Evolutionary conservation across 768 basidiomycete genomes (phyloP), one percentile per base, ranked within the genome.

Genomic region (Panaeolus cyanescens): DNA sequence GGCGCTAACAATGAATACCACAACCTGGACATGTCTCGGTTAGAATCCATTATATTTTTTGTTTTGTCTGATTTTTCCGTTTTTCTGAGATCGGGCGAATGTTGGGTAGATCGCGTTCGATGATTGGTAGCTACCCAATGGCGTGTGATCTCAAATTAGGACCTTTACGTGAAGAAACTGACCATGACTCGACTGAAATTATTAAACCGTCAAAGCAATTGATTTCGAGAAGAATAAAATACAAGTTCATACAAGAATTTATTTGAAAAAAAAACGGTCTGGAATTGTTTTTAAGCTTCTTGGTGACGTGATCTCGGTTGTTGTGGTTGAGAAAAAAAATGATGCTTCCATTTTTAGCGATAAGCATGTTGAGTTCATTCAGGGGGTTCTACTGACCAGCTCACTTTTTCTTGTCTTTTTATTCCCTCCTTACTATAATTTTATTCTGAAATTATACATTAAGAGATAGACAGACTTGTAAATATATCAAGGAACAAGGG

Each of bases 261-360:
- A n/a, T n/a, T n/a, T n/a, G n/a, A 36, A 37, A 58, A 31, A n/a
- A 33, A 19, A 32, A 42, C 22, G 37, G 40, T 42, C 55, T 59
- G 58, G 50, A 62, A 58, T 40, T 60, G 60, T 32, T 61, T 70
- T 70, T 62, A 65, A 55, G 60, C 70, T 65, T 71, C 59, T 50
- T 50, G 17, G 73, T 76, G 71, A 74, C 73, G 74, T 75, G 75
- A 76, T 75, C 60, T 72, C 69, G 69, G 69, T 65, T 72, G 72
- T 65, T 70, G 67, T 67, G 67, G 61, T 55, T 55, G 59, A 62
- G 65, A 71, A 68, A 66, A 67, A 72, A 73, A 70, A 70, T 73
- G 70, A 74, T 71, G 70, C 63, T 71, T 68, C 71, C 62, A 66
- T 69, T 62, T 67, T 62, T 58, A 40, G 64, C 59, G 68, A 72